phyloP scores from a whole-genome alignment of 2,329 filamentous ascomycete species.

The Verticillium tricorpus region DNA sequence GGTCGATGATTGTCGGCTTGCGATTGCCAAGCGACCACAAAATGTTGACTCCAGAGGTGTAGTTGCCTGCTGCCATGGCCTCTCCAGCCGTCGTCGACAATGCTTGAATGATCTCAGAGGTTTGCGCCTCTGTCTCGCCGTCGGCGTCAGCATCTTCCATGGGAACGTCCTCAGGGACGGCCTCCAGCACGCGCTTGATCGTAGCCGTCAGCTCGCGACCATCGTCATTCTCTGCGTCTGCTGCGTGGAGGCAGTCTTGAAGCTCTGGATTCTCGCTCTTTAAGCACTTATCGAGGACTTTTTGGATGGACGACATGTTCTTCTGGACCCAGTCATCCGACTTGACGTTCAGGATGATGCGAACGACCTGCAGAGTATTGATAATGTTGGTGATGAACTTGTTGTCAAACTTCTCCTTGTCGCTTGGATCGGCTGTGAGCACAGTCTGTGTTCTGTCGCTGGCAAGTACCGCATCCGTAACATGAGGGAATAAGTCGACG shows the following conservation, averaged over 20 bases:
- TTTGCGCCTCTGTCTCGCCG: slow-evolving; percentile 73
- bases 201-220: slow-evolving; percentile 69
- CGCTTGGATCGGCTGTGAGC: slow-evolving; percentile 53
- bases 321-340: slow-evolving; percentile 85
- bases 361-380: slow-evolving; percentile 89
- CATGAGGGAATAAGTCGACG: slow-evolving; percentile 84
- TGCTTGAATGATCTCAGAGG: slow-evolving; percentile 82
- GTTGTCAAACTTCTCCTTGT: slow-evolving; percentile 72
- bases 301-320: slow-evolving; percentile 74
- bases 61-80: slow-evolving; percentile 73
- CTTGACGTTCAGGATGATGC: slow-evolving; percentile 84
- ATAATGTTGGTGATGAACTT: slow-evolving; percentile 84
- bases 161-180: slow-evolving; percentile 73
- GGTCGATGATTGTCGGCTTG: slow-evolving; percentile 81
- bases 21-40: slow-evolving; percentile 87
- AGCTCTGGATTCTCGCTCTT: slow-evolving; percentile 87
- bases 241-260: slow-evolving; percentile 82
- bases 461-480: slow-evolving; percentile 79
- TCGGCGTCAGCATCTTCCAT: slow-evolving; percentile 80
- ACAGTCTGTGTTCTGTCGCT: slow-evolving; percentile 69
- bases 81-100: slow-evolving; percentile 85
- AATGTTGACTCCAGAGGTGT: slow-evolving; percentile 86
- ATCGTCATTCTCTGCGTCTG: slow-evolving; percentile 66
- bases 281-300: slow-evolving; percentile 82
- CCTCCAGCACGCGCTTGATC: slow-evolving; percentile 78